Percentiles rank a stretch among this genome's conserved stretches.
Conservation (phyloP, 1,139 yeast species). For the Candida buenavistaensis region DNA sequence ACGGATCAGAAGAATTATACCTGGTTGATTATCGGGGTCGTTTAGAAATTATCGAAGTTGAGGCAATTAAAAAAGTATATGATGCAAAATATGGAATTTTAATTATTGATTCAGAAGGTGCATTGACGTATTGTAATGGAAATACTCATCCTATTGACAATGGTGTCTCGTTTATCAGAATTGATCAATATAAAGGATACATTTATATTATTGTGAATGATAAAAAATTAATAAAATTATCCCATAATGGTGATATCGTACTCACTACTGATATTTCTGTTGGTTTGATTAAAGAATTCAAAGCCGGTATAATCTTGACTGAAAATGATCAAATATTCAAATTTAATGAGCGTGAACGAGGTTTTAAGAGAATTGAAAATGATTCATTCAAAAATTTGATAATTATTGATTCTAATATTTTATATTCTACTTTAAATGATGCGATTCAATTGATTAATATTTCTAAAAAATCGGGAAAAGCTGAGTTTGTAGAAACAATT, state of each 20-base stretch:
- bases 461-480: conserved; percentile 5
- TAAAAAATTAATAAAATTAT: conserved; percentile 13
- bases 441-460: conserved; percentile 11
- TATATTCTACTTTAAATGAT: conserved; percentile 9
- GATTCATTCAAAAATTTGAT: conserved; percentile 13
- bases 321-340: conserved; percentile 19
- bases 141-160: conserved; percentile 4
- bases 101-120: conserved; percentile 18
- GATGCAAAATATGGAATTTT: conserved; percentile 18
- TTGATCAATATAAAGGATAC: conserved; percentile 13
- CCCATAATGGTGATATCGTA: conserved; percentile 10
- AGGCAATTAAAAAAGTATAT: conserved; percentile 3
- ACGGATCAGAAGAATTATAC: conserved; percentile 9
- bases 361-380: conserved; percentile 13
- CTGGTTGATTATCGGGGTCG: conserved; percentile 12
- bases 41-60: conserved; percentile 7
- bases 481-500: conserved; percentile 7
- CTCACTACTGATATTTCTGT: conserved; percentile 8
- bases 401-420: conserved; percentile 15
- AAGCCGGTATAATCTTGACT: conserved; percentile 21
- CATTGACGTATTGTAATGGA: conserved; percentile 11
- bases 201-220: conserved; percentile 16
- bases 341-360: conserved; percentile 10
- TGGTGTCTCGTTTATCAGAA: conserved; percentile 7
- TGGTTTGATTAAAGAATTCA: conserved; percentile 18